Evolutionary conservation across 108 stramenopile genomes (phyloP), one percentile per base, ranked within the genome.

Genomic region (Cyclostephanos invisitatus): DNA sequence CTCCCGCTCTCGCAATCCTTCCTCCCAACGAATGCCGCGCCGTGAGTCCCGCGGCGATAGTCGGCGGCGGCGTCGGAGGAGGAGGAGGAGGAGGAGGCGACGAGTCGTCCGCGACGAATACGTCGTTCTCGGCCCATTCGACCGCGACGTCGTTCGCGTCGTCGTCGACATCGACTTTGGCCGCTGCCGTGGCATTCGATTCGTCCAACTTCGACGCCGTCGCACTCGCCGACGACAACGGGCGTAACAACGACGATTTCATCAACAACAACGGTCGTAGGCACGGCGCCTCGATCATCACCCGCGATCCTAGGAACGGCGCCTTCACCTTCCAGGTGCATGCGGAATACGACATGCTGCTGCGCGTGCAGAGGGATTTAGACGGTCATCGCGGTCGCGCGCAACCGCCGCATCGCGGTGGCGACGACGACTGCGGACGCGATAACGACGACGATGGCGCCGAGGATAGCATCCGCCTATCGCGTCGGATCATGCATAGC

Each of bases 361-460:
- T 84, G 1, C 75, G 84, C 61, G 87, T 94, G 22, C 67, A 76
- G 67, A 68, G 77, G 55, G 76, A 67, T 74, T 56, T 86, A 15
- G 74, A 75, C 42, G 29, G 65, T 17, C 49, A 66, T 32, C 44
- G 58, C n/a, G 28, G 32, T 32, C 32, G 32, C 4, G 3, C 32
- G 4, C 2, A 32, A n/a, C n/a, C n/a, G n/a, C n/a, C 32, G 42
- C 37, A 29, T 28, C 24, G 46, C 69, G 37, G n/a, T 6, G 20
- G n/a, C 69, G 38, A 5, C 55, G n/a, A 15, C 28, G 32, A 9
- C 36, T 21, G 48, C 24, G 0, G 11, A 47, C 8, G 15, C 46
- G 44, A 36, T 44, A 11, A 4, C 29, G 67, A 68, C 27, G 42
- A 64, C 28, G 61, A 47, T 5, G 29, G 3, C 1, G 66, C n/a